These are phyloP conservation scores for Ilex paraguariensis DNA, from an alignment of 305 asterid genomes.

Conservation along the genomic window DNA sequence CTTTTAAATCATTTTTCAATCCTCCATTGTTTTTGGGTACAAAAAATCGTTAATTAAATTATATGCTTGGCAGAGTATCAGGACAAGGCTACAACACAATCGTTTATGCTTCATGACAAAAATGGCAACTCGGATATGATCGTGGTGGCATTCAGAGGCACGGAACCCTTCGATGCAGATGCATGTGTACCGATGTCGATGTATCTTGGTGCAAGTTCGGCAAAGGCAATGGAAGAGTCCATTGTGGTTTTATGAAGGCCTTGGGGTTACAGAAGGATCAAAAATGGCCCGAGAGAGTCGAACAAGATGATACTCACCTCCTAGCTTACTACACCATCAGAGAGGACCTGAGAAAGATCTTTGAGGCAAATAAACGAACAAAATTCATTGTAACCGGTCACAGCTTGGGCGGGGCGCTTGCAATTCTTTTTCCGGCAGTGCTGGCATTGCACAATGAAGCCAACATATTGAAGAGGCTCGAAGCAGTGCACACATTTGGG, in stretches of 20 bases:
- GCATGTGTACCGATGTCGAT: slow-evolving; percentile 61
- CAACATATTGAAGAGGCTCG: slow-evolving; percentile 31
- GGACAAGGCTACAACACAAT: slow-evolving; percentile 44
- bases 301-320: slow-evolving; percentile 7
- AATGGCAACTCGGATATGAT: slow-evolving; percentile 20
- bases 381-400: slow-evolving; percentile 56
- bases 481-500: slow-evolving; percentile 52
- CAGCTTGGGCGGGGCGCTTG: slow-evolving; percentile 62
- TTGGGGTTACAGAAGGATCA: slow-evolving; percentile 37
- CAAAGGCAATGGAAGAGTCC: slow-evolving; percentile 37
- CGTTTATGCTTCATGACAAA: slow-evolving; percentile 38
- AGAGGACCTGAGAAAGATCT: slow-evolving; percentile 17
- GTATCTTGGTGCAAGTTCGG: slow-evolving; percentile 39
- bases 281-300: slow-evolving; percentile 36
- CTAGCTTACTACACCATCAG: slow-evolving; percentile 47
- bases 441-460: slow-evolving; percentile 40
- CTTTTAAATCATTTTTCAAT: too few species aligned
- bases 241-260: slow-evolving; percentile 55
- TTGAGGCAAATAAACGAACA: slow-evolving; percentile 21
- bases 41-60: too few species aligned
- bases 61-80: slow-evolving; percentile 34
- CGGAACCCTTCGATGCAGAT: slow-evolving; percentile 37
- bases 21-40: too few species aligned
- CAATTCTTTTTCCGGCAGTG: slow-evolving; percentile 39
- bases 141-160: slow-evolving; percentile 57